Evolutionary conservation across 345 rosid genomes (phyloP), one percentile per base, ranked within the genome.

Genomic region (Pseudoturritis turrita): DNA sequence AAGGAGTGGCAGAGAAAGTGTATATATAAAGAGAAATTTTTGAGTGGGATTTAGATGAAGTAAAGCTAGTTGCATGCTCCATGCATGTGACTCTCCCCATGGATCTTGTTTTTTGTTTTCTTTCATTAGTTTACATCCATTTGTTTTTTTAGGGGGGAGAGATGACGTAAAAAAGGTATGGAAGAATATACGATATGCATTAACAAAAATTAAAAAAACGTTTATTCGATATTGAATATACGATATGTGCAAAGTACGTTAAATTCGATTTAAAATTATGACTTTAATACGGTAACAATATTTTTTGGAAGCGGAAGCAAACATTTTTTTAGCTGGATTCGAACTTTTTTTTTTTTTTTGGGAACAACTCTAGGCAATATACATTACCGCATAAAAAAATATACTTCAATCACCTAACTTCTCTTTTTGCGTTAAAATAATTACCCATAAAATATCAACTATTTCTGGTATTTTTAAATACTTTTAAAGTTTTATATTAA

Each of bases 31-130:
- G 62, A 29, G 73, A 58, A 56, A 19, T 2, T 47, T 39, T 56
- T 39, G 59, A 74, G 73, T 74, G 70, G 79, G 70, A 75, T 44
- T 62, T 25, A 13, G 74, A 68, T 75, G 74, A 62, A 69, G 75
- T 72, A 72, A n/a, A 72, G 58, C 40, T 46, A 39, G 58, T 46
- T 44, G 76, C 58, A 76, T 75, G 79, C 69, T 75, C 73, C 79
- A 75, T 69, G 79, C 70, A 74, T 67, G 78, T 67, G 67, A 58
- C 68, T 66, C 61, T 41, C 39, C 71, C 72, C 78, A 44, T 67
- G 74, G 57, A 68, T 75, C 74, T 75, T 62, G 63, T 62, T 74
- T 57, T 74, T 74, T 73, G 45, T 73, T 67, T 74, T 74, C 37
- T 14, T 68, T 22, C 68, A 41, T 51, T 75, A 67, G 68, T 35